Percentiles rank a stretch among this genome's conserved stretches.
Evolutionary conservation across 2,329 filamentous ascomycete genomes (phyloP).

Genomic region (Aspergillus bombycis): DNA sequence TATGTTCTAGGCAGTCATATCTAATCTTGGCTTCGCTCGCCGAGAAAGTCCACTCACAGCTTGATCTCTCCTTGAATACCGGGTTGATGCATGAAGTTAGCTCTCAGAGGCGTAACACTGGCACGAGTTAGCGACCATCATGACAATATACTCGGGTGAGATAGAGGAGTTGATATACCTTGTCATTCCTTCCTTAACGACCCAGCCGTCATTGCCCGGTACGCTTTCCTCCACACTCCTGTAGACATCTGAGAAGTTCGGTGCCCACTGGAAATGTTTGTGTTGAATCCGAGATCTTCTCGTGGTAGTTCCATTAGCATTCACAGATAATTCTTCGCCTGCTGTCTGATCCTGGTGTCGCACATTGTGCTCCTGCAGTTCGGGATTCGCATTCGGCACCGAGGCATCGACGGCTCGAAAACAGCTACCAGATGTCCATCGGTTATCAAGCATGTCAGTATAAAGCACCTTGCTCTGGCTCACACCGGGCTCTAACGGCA

Average conservation of each 20-base stretch:
- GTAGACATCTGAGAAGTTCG: constrained; percentile 83
- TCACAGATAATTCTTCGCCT: constrained; percentile 28
- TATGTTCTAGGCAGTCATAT: constrained; percentile 29
- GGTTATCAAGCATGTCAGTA: constrained; percentile 86
- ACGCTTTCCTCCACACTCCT: constrained; percentile 77
- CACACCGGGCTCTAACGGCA: constrained; percentile 79
- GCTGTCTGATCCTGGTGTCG: constrained; percentile 63
- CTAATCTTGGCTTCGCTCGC: constrained; percentile 24
- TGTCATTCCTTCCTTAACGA: constrained; percentile 82
- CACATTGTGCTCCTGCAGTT: constrained; percentile 73
- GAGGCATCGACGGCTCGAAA: constrained; percentile 76
- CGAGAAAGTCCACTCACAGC: constrained; percentile 67
- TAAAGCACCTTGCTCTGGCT: constrained; percentile 74
- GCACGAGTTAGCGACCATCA: constrained; percentile 12
- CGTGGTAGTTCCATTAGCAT: constrained; percentile 27
- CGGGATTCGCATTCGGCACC: constrained; percentile 61
- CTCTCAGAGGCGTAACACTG: constrained; percentile 86
- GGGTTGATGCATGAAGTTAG: constrained; percentile 83
- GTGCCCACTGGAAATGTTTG: constrained; percentile 94
- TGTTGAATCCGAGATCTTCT: constrained; percentile 63
- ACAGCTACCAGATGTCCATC: constrained; percentile 82
- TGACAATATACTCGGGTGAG: not conserved
- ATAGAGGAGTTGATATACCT: constrained; percentile 59
- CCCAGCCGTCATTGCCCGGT: constrained; percentile 91
- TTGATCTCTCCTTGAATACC: constrained; percentile 72